Evolutionary conservation across 169 alveolate genomes (phyloP).

Genomic region (Theileria orientalis): DNA sequence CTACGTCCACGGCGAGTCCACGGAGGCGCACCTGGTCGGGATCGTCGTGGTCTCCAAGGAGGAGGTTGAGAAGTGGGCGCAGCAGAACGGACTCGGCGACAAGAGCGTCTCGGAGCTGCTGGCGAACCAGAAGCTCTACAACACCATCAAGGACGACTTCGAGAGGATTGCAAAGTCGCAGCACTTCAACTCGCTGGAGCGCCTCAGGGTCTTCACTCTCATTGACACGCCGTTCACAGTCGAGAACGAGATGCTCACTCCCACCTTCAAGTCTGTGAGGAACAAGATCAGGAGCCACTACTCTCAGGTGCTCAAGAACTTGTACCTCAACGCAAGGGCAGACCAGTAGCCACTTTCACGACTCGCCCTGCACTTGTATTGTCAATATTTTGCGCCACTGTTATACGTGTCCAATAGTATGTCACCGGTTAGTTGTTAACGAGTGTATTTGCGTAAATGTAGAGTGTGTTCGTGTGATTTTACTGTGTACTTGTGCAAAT

Average conservation of each 20-base stretch:
- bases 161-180: conserved; percentile 56
- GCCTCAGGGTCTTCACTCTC: conserved; percentile 77
- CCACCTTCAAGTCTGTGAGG: conserved; percentile 91
- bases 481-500: no score
- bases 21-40: conserved; percentile 60
- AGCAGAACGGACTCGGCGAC: conserved; percentile 37
- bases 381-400: not conserved
- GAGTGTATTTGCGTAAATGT: no score
- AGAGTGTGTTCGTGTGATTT: no score
- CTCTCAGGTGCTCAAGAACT: conserved; percentile 56
- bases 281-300: conserved; percentile 65
- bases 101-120: conserved; percentile 7
- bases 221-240: conserved; percentile 83
- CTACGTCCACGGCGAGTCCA: conserved; percentile 73
- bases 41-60: conserved; percentile 58
- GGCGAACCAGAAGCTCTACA: conserved; percentile 21
- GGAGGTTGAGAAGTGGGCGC: conserved; percentile 61
- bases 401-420: not conserved
- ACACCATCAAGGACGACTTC: conserved; percentile 37
- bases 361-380: not conserved
- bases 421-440: no score
- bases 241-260: conserved; percentile 87
- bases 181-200: conserved; percentile 73
- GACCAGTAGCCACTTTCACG: not conserved
- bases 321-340: conserved; percentile 55